A percentile compares a stretch with the other conserved stretches of the same genome.
phyloP scores from a whole-genome alignment of 495 filamentous ascomycete genomes.

The Daldinia decipiens region DNA sequence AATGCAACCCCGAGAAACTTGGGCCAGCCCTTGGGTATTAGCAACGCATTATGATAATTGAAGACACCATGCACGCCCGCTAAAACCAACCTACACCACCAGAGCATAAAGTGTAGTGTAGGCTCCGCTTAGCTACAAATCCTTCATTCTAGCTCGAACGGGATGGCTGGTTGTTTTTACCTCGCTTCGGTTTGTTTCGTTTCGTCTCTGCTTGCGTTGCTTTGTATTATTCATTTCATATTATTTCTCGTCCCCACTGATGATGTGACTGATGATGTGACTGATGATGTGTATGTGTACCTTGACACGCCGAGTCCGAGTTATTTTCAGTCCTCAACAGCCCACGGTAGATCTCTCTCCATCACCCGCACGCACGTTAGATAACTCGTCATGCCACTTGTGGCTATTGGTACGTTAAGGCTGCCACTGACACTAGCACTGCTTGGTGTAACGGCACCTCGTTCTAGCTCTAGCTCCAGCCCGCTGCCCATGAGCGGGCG shows the following conservation, averaged over 20 bases:
- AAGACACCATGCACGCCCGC: slow-evolving; percentile 6
- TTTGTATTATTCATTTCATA: slow-evolving; percentile 19
- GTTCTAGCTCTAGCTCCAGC: slow-evolving; percentile 73
- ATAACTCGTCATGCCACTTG: slow-evolving; percentile 67
- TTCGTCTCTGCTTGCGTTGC: slow-evolving; percentile 12
- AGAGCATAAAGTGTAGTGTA: slow-evolving; percentile 1
- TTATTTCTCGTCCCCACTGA: slow-evolving; percentile 16
- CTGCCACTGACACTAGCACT: slow-evolving; percentile 52
- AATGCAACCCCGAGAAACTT: slow-evolving; percentile 15
- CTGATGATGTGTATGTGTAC: background rate
- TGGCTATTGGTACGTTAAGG: slow-evolving; percentile 20
- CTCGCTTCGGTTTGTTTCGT: slow-evolving; percentile 18
- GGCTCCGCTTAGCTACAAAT: slow-evolving; percentile 4
- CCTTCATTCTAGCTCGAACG: slow-evolving; percentile 17
- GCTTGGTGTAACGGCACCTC: slow-evolving; percentile 27
- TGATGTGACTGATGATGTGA: too few species aligned
- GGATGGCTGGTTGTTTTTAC: slow-evolving; percentile 5
- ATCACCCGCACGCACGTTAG: slow-evolving; percentile 82
- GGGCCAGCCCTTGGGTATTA: slow-evolving; percentile 18
- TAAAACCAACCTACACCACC: slow-evolving; percentile 3
- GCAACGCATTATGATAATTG: background rate
- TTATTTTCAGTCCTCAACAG: slow-evolving; percentile 44
- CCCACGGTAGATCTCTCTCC: slow-evolving; percentile 84
- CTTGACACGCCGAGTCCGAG: background rate
- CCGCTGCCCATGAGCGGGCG: slow-evolving; percentile 85